Base-by-base conservation (phyloP, 495 filamentous ascomycete genomes). In the Terfezia boudieri region DNA sequence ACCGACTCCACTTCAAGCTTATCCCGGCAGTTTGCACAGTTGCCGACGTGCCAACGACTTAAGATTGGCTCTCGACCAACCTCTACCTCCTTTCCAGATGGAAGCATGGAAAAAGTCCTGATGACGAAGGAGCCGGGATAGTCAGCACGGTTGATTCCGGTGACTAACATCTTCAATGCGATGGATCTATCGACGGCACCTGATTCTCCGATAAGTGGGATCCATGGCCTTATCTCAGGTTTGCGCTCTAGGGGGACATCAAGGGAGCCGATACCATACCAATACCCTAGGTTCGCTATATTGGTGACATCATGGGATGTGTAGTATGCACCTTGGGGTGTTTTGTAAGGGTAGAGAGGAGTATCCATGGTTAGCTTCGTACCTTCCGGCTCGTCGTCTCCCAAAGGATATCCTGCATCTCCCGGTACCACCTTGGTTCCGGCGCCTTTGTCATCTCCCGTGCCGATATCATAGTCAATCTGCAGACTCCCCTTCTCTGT, bases 1-100 rank as follows among this genome's bases (percentile, higher is more conserved):
- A 61, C 9, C 3, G 36, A 16, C 32, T 56, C 22, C 22, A 52
- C 58, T 7, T 57, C 37, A 2, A 62, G 53, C 17, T 59, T 50
- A 14, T 57, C 55, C 43, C 56, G 55, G 54, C 62, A 65, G 57
- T 65, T 65, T 11, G 16, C 55, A 56, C 62, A 65, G 32, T 53
- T 58, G n/a, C n/a, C 16, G 16, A 57, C 50, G 37, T 62, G 23
- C 60, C 62, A 63, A 20, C 62, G 53, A 35, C 62, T 62, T 4
- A 65, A 54, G 16, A 62, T 55, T 14, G 60, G 50, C 35, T 65
- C 60, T 23, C 35, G 17, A 16, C 51, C 54, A 20, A 65, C 16
- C 50, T 56, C 36, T 38, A 37, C 51, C 1, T 38, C 53, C 2
- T 41, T 36, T 7, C 41, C 41, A 20, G 41, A 46, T 14, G 41